phyloP scores from a whole-genome alignment of 2,329 filamentous ascomycete species.

The Scedosporium minutisporum region DNA sequence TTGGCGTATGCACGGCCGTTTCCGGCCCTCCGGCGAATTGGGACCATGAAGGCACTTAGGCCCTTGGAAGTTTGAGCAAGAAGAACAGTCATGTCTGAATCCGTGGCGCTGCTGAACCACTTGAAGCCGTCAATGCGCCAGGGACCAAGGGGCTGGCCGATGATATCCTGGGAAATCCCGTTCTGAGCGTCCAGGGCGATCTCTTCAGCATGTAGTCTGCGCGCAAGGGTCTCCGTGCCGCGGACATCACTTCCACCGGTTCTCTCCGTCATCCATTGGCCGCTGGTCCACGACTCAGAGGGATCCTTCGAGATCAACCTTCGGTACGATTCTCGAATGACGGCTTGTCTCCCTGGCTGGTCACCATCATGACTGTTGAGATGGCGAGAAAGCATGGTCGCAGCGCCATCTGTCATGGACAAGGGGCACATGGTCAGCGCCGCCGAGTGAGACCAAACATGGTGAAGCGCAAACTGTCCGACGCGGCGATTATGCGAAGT shows the following conservation, averaged over 20 bases:
- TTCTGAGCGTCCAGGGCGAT: too few species aligned
- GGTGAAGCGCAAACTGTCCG: conserved; percentile 8
- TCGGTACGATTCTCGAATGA: too few species aligned
- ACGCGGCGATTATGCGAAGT: conserved; percentile 10
- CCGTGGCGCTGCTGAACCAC: conserved; percentile 34
- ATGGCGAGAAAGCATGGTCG: too few species aligned
- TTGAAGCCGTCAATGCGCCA: conserved; percentile 60
- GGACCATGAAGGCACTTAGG: too few species aligned
- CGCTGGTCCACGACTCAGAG: conserved; percentile 51
- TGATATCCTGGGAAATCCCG: not conserved
- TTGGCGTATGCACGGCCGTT: too few species aligned
- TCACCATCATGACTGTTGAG: too few species aligned
- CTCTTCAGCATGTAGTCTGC: too few species aligned
- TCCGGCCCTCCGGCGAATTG: too few species aligned
- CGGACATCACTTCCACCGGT: conserved; percentile 61
- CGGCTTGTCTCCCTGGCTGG: too few species aligned
- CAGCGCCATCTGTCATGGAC: not conserved
- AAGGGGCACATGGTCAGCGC: not conserved
- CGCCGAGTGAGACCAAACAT: conserved; percentile 2
- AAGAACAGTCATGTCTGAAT: conserved; percentile 43
- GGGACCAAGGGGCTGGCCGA: conserved; percentile 36
- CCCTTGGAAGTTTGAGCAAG: conserved; percentile 32
- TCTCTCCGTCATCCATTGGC: conserved; percentile 71
- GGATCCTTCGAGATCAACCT: not conserved
- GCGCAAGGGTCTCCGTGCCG: conserved; percentile 23